Conservation (phyloP, 805 yeast species). For the Hanseniaspora taiwanica region DNA sequence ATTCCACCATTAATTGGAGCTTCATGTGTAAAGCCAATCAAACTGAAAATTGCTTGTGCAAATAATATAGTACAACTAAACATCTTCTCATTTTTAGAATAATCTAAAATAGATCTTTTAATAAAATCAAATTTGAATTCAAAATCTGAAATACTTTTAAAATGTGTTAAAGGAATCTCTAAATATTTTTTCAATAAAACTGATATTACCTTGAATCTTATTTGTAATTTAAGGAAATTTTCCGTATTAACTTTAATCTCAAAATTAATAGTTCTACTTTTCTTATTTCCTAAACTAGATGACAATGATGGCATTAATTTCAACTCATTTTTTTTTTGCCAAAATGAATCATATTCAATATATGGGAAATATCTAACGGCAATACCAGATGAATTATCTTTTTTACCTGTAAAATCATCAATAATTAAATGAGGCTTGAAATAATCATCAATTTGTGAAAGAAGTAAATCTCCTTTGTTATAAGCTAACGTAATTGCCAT, state of each 20-base stretch:
- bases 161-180: constrained; percentile 5
- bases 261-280: constrained; percentile 13
- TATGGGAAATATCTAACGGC: constrained; percentile 25
- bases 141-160: constrained; percentile 4
- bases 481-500: constrained; percentile 4
- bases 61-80: constrained; percentile 15
- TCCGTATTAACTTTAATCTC: constrained; percentile 4
- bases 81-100: constrained; percentile 1
- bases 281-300: too few species aligned
- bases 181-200: constrained; percentile 2
- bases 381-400: constrained; percentile 20
- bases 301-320: constrained; percentile 17
- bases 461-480: constrained; percentile 2
- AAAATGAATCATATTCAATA: constrained; percentile 26
- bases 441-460: constrained; percentile 1
- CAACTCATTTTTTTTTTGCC: constrained; percentile 27
- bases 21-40: constrained; percentile 25
- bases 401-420: constrained; percentile 12
- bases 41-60: constrained; percentile 26
- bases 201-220: constrained; percentile 1
- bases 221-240: constrained; percentile 2
- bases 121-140: constrained; percentile 5
- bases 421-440: constrained; percentile 2
- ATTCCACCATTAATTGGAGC: constrained; percentile 22
- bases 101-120: constrained; percentile 4